Evolutionary conservation across 495 filamentous ascomycete species (phyloP), one percentile per base, ranked within the genome.

Genomic region (Neurospora sp.): DNA sequence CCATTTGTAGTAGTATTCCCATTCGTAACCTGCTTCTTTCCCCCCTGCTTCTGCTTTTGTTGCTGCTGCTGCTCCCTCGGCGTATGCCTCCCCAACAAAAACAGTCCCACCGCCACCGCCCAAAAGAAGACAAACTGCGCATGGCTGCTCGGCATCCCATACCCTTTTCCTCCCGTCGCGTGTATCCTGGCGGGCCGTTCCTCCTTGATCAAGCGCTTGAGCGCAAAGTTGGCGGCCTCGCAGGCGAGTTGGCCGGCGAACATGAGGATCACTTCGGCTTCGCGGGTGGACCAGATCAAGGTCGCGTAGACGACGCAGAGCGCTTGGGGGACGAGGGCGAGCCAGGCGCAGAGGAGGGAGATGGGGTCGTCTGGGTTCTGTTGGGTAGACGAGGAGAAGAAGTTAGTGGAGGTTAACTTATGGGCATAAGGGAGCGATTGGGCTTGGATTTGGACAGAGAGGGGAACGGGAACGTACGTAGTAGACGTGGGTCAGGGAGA

Each of bases 91-190:
- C 92, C 82, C 18, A 95, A 84, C 35, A 98, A 84, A 82, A 98
- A 98, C 39, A 99, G 84, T 18, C 88, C 83, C 35, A 97, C 80
- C 77, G 91, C 93, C 71, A 96, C 83, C 53, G 93, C 90, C 85
- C 97, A 98, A 84, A 92, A 99, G 11, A 90, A 85, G 68, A 92
- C 91, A 79, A 97, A 99, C 81, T 99, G 96, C 11, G 96, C 93
- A 83, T 99, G 96, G 37, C 94, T 97, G 65, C 91, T 94, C n/a
- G 96, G 96, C 96, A 99, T 99, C 74, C 96, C 96, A 78, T 98
- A 99, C 73, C 96, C 96, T 81, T 97, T 97, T 44, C 92, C 92
- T 0, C 61, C 70, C 8, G 70, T 69, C 86, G 92, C 92, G 82
- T 92, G 91, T 92, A 83, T 78, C 73, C 91, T 89, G 70, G 85